These are phyloP conservation scores for Ophiostoma triangulosporum DNA, from an alignment of 2,329 filamentous ascomycete species.

Conservation along the genomic window DNA sequence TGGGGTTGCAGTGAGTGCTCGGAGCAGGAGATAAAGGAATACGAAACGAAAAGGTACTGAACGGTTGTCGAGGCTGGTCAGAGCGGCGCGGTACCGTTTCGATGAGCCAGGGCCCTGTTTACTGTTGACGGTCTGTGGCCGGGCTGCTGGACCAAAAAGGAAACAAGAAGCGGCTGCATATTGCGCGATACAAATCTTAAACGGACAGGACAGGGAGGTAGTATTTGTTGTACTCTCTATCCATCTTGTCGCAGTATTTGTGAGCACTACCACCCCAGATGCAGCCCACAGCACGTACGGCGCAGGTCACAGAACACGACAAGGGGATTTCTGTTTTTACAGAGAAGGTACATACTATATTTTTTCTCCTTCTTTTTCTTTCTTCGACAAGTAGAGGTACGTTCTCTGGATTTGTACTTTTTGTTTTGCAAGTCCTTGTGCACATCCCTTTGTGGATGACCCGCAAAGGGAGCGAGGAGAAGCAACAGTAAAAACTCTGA, in stretches of 20 bases:
- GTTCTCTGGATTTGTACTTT: background rate
- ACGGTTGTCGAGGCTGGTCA: background rate
- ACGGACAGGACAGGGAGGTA: no score
- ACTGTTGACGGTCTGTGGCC: no score
- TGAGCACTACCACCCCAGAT: background rate
- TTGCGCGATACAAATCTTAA: no score
- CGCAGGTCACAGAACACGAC: background rate
- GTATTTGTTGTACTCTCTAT: background rate
- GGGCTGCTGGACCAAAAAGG: background rate
- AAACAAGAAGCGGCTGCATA: background rate
- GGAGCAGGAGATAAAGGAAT: no score
- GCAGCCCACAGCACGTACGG: background rate
- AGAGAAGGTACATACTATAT: no score
- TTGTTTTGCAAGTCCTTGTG: background rate
- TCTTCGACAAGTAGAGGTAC: no score
- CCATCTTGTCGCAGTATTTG: background rate
- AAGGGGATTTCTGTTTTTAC: no score
- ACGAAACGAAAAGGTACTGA: no score
- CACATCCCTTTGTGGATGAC: background rate
- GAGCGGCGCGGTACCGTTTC: no score
- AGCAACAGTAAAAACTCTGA: background rate
- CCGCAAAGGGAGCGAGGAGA: background rate
- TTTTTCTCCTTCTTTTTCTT: no score
- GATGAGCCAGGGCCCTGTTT: no score
- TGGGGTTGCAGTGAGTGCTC: no score